Conservation (phyloP, 148 eudicot genomes). For the Dysphania ambrosioides region DNA sequence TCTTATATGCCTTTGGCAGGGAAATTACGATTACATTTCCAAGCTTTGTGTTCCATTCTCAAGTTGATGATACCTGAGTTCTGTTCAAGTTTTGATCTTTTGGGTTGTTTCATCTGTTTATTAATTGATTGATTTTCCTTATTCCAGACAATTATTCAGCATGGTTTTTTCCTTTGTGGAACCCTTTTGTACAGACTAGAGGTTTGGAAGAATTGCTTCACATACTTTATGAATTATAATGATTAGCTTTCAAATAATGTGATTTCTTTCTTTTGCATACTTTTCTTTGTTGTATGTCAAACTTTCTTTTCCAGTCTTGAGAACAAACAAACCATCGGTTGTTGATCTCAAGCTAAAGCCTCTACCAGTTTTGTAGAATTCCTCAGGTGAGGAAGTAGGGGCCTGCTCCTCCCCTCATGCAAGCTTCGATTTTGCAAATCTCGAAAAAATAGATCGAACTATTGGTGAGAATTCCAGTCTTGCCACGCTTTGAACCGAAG, state of each 20-base stretch:
- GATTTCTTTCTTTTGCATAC: neutral
- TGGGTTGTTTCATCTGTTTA: constrained; percentile 15
- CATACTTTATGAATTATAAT: constrained; percentile 13
- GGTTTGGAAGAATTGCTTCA: constrained; percentile 21
- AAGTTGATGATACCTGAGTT: constrained; percentile 71
- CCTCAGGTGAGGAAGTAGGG: neutral
- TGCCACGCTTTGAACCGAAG: no score
- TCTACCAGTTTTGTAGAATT: neutral
- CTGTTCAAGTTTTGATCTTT: constrained; percentile 16
- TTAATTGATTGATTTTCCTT: constrained; percentile 28
- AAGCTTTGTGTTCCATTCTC: constrained; percentile 84
- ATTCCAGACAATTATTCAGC: constrained; percentile 18
- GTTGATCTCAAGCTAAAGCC: neutral
- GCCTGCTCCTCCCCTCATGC: no score
- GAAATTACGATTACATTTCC: constrained; percentile 91
- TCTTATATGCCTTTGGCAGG: constrained; percentile 34
- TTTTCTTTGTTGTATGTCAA: neutral
- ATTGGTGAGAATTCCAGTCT: no score
- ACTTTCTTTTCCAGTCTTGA: neutral
- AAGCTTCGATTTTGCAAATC: no score
- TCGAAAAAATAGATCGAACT: no score
- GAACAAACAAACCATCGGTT: neutral
- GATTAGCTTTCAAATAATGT: constrained; percentile 25
- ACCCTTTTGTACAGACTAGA: constrained; percentile 29
- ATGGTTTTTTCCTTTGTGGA: constrained; percentile 21